phyloP scores from a whole-genome alignment of 768 basidiomycete species.

The Russula abietina region DNA sequence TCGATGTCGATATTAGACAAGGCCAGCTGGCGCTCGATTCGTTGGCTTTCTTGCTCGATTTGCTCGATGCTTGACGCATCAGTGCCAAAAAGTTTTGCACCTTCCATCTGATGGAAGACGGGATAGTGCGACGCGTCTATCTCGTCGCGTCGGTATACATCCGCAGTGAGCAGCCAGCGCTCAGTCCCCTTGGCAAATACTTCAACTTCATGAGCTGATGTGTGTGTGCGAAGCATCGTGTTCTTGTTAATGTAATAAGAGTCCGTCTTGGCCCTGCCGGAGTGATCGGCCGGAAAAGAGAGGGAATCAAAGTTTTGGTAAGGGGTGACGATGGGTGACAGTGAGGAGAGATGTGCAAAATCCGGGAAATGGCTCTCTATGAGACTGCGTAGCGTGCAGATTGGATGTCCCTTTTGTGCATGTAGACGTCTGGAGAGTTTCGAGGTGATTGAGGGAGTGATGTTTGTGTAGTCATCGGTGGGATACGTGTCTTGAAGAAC shows the following conservation, averaged over 20 bases:
- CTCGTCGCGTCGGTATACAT: constrained; percentile 97
- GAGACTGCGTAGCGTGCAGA: constrained; percentile 75
- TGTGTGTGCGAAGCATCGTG: constrained; percentile 94
- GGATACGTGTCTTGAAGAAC: constrained; percentile 65
- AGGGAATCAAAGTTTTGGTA: constrained; percentile 95
- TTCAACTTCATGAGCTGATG: constrained; percentile 97
- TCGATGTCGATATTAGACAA: constrained; percentile 78
- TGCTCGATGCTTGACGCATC: constrained; percentile 51
- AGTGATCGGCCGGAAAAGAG: constrained; percentile 89
- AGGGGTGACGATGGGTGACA: constrained; percentile 87
- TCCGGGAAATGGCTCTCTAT: constrained; percentile 80
- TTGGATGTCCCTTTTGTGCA: constrained; percentile 70
- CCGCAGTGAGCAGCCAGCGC: constrained; percentile 88
- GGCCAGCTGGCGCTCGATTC: constrained; percentile 53
- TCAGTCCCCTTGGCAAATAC: constrained; percentile 71
- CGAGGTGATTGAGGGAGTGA: constrained; percentile 76
- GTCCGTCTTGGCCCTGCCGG: constrained; percentile 84
- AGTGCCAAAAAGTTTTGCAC: constrained; percentile 72
- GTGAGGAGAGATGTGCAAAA: constrained; percentile 65
- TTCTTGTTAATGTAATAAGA: constrained; percentile 92
- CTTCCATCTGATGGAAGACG: constrained; percentile 98
- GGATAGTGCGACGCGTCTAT: constrained; percentile 97
- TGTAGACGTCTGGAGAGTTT: constrained; percentile 77
- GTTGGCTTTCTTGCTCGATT: constrained; percentile 65
- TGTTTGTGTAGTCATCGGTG: constrained; percentile 77